Percentiles rank a stretch among this genome's conserved stretches.
These are phyloP conservation scores for Dactylorhiza incarnata DNA, from an alignment of 106 monocot species.

Conservation along the genomic window DNA sequence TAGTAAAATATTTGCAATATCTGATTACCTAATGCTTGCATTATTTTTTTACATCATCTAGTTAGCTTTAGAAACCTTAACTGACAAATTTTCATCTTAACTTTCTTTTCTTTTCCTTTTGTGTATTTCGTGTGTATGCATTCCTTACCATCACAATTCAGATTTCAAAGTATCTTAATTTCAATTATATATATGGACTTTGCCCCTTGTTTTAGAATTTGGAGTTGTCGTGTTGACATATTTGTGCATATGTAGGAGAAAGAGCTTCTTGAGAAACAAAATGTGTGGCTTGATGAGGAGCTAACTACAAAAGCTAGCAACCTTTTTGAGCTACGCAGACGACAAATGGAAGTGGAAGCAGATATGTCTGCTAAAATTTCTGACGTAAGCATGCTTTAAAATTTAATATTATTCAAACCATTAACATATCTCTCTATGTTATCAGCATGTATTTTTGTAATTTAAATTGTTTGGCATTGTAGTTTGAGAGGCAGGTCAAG, in stretches of 20 bases:
- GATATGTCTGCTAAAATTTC: constrained; percentile 56
- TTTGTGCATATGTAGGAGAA: constrained; percentile 56
- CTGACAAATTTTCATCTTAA: not conserved
- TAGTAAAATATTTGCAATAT: no score
- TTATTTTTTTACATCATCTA: no score
- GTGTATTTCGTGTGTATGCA: not conserved
- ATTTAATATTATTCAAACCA: not conserved
- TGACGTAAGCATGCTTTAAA: constrained; percentile 39
- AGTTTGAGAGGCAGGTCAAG: constrained; percentile 64
- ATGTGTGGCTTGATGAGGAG: constrained; percentile 92
- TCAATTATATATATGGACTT: not conserved
- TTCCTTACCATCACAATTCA: not conserved
- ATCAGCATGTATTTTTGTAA: not conserved
- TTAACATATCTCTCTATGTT: not conserved
- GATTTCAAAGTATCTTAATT: not conserved
- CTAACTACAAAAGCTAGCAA: constrained; percentile 58
- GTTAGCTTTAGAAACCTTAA: no score
- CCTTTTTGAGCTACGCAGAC: constrained; percentile 63
- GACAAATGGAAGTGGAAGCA: constrained; percentile 63
- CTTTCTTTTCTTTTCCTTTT: not conserved
- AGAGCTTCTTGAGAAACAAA: constrained; percentile 82
- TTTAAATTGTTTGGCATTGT: constrained; percentile 13
- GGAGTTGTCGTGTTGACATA: not conserved
- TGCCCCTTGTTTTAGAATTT: not conserved
- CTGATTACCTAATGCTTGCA: no score